Evolutionary conservation across 805 yeast genomes (phyloP), one percentile per base, ranked within the genome.

Genomic region (Hemisphaericaspora nanyangensis): DNA sequence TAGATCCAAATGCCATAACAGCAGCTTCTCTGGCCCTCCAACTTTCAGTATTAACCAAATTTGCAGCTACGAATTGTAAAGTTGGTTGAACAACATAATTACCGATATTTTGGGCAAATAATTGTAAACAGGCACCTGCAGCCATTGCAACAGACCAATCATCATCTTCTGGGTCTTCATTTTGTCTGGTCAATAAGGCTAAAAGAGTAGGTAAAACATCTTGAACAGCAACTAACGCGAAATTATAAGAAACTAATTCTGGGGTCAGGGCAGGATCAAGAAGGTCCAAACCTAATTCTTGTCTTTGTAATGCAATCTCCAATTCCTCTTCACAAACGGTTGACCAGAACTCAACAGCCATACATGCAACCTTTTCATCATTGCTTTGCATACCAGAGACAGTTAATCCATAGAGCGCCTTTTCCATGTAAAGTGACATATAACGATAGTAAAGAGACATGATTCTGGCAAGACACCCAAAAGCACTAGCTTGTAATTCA

Each of bases 141-240:
- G 98, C 97, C 98, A 91, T 91, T 7, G 96, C 80, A 30, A 88
- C 95, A 44, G 90, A 86, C 99, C 99, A 93, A 54, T 87, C 95
- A 56, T 93, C 99, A 58, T 87, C 96, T 54, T 85, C 95, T 22
- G 89, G 85, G 55, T 87, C 96, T 40, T 89, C 97, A 59, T 86
- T 88, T 62, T 89, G 97, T 60, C 87, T 78, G 8, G 90, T 85
- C 44, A 93, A 75, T 42, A 93, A 72, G 32, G 76, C 70, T 51
- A 93, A 74, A 44, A 93, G 68, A 22, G 95, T 85, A 28, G 99
- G 98, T 42, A 91, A 74, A 20, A 93, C 93, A 54, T 87, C 93
- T 42, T 77, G 72, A 38, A 88, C 72, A 7, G 98, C 96, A 37
- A 80, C 80, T 31, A 82, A 69, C 3, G 97, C 96, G 66, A 93